Evolutionary conservation across 768 basidiomycete genomes (phyloP).

Genomic region (Kwoniella newhampshirensis): DNA sequence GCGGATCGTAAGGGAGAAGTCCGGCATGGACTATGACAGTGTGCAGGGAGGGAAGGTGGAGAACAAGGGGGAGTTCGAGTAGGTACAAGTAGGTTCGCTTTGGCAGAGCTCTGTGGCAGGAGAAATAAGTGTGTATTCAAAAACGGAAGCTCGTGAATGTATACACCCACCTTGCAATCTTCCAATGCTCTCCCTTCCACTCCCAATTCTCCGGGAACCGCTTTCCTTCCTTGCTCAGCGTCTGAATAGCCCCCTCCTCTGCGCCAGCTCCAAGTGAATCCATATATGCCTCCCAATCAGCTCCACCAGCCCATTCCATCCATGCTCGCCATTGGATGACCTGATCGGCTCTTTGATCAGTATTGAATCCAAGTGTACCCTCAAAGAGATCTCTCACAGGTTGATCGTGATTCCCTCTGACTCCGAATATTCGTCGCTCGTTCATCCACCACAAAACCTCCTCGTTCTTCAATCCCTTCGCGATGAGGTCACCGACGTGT

Average conservation of each 20-base stretch:
- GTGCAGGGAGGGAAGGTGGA: conserved; percentile 75
- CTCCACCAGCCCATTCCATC: conserved; percentile 60
- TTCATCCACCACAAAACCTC: conserved; percentile 67
- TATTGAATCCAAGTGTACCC: not conserved
- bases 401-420: conserved; percentile 95
- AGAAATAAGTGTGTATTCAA: not conserved
- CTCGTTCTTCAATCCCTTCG: conserved; percentile 66
- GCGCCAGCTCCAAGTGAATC: conserved; percentile 24
- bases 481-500: conserved; percentile 77
- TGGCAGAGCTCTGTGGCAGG: conserved; percentile 59
- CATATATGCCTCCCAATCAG: conserved; percentile 61
- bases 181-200: conserved; percentile 74
- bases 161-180: conserved; percentile 62
- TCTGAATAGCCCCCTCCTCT: conserved; percentile 56
- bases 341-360: conserved; percentile 37
- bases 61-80: conserved; percentile 66
- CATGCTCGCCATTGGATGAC: conserved; percentile 86
- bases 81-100: conserved; percentile 69
- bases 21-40: conserved; percentile 81
- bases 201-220: conserved; percentile 68
- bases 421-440: conserved; percentile 66
- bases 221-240: conserved; percentile 48
- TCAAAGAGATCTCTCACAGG: conserved; percentile 25
- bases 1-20: conserved; percentile 70
- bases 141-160: too few species aligned